Percentiles rank a stretch among this genome's conserved stretches.
Evolutionary conservation across 2,329 filamentous ascomycete genomes (phyloP).

Genomic region (Paecilomyces sp.): DNA sequence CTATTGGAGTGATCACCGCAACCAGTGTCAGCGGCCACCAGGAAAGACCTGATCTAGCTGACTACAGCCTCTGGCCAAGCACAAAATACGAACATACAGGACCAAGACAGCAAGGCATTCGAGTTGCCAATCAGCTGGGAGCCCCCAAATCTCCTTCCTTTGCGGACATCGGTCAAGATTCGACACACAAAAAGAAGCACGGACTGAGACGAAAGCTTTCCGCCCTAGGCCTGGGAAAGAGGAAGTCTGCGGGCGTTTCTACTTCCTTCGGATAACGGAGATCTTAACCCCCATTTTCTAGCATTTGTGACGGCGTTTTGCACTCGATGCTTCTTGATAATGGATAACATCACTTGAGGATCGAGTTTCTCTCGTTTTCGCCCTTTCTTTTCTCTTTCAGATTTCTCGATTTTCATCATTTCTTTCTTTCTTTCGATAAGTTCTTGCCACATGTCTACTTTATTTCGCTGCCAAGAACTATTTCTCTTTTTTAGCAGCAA

Average conservation of each 20-base stretch:
- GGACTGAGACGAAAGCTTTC: not conserved
- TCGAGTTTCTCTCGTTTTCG: not conserved
- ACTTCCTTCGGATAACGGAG: not conserved
- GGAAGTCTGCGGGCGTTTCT: not conserved
- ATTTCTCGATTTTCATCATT: not conserved
- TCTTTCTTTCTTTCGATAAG: not conserved
- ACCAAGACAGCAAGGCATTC: not conserved
- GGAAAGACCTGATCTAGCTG: not conserved
- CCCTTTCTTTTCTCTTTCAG: no score
- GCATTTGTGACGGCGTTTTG: not conserved
- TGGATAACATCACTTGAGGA: not conserved
- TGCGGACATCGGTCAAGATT: not conserved
- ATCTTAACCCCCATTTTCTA: not conserved
- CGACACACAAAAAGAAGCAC: not conserved
- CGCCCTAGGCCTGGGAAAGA: not conserved
- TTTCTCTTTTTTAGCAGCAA: not conserved
- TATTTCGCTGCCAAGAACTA: not conserved
- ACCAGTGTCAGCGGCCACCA: not conserved
- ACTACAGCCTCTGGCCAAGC: not conserved
- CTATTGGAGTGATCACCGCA: slow-evolving; percentile 1
- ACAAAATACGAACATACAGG: not conserved
- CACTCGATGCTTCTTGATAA: not conserved
- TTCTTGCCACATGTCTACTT: not conserved
- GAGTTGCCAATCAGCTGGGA: not conserved
- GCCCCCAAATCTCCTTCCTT: not conserved